These are phyloP conservation scores for Cyclotella baltica DNA, from an alignment of 108 stramenopile genomes.

Conservation along the genomic window DNA sequence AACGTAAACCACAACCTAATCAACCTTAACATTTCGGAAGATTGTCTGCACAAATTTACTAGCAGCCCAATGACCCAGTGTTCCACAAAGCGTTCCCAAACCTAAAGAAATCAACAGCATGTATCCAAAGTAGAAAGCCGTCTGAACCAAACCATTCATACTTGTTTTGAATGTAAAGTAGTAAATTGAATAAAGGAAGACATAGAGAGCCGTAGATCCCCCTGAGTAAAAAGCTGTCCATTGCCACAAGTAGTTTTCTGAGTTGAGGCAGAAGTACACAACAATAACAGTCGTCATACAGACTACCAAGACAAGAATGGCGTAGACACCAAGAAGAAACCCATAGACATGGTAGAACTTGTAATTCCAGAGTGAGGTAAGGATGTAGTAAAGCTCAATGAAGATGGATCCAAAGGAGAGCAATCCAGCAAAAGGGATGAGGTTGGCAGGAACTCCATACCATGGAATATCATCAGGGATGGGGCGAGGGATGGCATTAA, in stretches of 20 bases:
- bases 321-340: constrained; percentile 95
- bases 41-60: constrained; percentile 87
- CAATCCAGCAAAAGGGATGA: constrained; percentile 90
- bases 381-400: constrained; percentile 97
- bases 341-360: constrained; percentile 99
- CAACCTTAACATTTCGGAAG: constrained; percentile 92
- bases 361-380: constrained; percentile 96
- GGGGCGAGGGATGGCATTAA: constrained; percentile 97
- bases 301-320: constrained; percentile 94
- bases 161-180: constrained; percentile 98
- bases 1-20: constrained; percentile 51
- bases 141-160: constrained; percentile 96
- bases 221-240: constrained; percentile 96
- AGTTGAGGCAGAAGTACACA: constrained; percentile 96
- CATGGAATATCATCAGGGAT: constrained; percentile 93
- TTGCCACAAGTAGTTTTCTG: constrained; percentile 99
- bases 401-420: constrained; percentile 97
- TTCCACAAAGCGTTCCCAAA: constrained; percentile 87
- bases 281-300: constrained; percentile 97
- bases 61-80: constrained; percentile 88
- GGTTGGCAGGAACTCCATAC: constrained; percentile 91
- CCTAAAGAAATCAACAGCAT: constrained; percentile 85
- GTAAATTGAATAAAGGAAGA: constrained; percentile 97
- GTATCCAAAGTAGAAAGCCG: constrained; percentile 95
- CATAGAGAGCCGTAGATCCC: constrained; percentile 92